Evolutionary conservation across 2,329 filamentous ascomycete species (phyloP), one percentile per base, ranked within the genome.

Genomic region (Tolypocladium paradoxum): DNA sequence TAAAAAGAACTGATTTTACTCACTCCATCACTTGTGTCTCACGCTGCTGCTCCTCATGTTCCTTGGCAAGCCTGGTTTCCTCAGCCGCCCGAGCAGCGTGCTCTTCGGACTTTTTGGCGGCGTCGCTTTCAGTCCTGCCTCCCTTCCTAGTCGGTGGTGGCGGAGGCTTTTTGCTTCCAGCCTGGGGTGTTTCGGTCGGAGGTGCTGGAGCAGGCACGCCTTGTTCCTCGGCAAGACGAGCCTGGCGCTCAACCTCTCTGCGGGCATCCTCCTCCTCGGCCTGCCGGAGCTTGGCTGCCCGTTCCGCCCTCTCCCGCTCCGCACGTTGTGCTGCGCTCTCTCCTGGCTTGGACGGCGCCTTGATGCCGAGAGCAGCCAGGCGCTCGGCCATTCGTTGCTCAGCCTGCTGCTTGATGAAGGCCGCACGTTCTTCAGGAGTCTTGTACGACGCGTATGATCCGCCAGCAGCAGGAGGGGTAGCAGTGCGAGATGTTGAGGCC

Each of bases 331-430:
- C 81, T 35, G 90, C 74, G 33, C 84, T 88, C 72, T 99, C 93
- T 3, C 86, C 85, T 38, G 85, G 73, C 65, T 95, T 95, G 20
- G 77, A 76, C 6, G 88, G 86, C 33, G 90, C 84, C 68, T 90
- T 95, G 65, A 99, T 87, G 36, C 93, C 93, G 56, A 97, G 81
- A 48, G 92, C 92, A 55, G 93, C 93, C 63, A 99, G 81, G 55
- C 93, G 85, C 69, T 97, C 93, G 36, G 93, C 92, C 87, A 99
- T 97, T 55, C 92, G 88, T 66, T 92, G 89, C 68, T 97, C 91
- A 9, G 93, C 95, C 68, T 96, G 92, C 68, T 96, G 91, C 68
- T 95, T 95, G 65, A 97, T 96, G 64, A 95, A 96, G 6, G 92
- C 90, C 36, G 95, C 90, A 53, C 93, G 83, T 64, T 99, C 92